These are phyloP conservation scores for Geotrichum citri-aurantii DNA, from an alignment of 1,139 yeast genomes.

Conservation along the genomic window DNA sequence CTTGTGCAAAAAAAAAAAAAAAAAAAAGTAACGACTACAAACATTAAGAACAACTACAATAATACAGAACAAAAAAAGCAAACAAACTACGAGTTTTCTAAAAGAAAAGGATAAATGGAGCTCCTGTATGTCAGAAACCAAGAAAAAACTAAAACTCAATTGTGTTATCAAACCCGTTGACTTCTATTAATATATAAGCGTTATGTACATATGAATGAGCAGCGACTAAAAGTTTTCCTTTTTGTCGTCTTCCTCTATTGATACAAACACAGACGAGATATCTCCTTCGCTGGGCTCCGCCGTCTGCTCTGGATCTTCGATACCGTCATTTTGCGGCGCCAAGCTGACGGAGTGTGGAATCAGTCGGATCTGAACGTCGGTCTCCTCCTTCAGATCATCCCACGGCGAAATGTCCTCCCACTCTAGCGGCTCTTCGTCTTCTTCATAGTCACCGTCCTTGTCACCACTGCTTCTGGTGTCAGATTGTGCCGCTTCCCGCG, in stretches of 20 bases:
- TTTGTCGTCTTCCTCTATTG: slow-evolving; percentile 8
- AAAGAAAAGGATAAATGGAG: too few relatives aligned
- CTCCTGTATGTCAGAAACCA: too few relatives aligned
- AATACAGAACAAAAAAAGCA: too few relatives aligned
- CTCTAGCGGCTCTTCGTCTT: slow-evolving; percentile 22
- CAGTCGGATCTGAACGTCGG: slow-evolving; percentile 27
- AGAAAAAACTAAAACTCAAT: not conserved
- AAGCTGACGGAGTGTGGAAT: slow-evolving; percentile 28
- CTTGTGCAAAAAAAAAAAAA: too few relatives aligned
- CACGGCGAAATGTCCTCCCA: slow-evolving; percentile 30
- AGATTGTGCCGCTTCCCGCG: not conserved
- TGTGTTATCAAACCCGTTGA: not conserved
- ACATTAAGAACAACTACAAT: too few relatives aligned
- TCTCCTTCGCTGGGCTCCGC: not conserved
- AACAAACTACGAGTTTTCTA: too few relatives aligned
- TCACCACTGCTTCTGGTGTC: not conserved
- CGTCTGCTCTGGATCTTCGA: not conserved
- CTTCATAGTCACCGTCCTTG: slow-evolving; percentile 14
- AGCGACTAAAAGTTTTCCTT: not conserved
- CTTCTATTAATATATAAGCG: not conserved
- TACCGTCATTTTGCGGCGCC: not conserved
- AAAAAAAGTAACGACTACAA: not conserved
- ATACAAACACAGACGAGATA: slow-evolving; percentile 3
- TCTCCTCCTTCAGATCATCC: slow-evolving; percentile 27
- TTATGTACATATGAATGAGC: not conserved